These are phyloP conservation scores for Stropharia rugosoannulata DNA, from an alignment of 768 basidiomycete genomes.

Conservation along the genomic window DNA sequence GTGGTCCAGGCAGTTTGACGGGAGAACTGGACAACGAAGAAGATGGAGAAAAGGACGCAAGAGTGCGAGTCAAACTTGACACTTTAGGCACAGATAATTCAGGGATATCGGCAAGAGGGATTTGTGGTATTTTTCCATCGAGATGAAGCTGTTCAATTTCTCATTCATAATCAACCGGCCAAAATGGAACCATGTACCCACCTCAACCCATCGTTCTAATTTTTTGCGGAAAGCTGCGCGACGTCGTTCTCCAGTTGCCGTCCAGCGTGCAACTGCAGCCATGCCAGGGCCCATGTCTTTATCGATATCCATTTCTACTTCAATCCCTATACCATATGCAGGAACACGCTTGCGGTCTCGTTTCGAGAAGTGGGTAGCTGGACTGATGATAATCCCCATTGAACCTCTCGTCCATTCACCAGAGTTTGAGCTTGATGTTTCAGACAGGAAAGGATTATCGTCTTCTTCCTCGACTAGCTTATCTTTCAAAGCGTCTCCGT, in stretches of 20 bases:
- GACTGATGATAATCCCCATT: conserved; percentile 76
- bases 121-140: conserved; percentile 42
- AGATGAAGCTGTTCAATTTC: conserved; percentile 47
- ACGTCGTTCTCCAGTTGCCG: conserved; percentile 63
- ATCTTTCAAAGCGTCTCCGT: conserved; percentile 39
- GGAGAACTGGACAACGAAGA: conserved; percentile 53
- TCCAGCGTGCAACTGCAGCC: conserved; percentile 89
- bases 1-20: conserved; percentile 38
- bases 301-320: conserved; percentile 84
- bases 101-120: conserved; percentile 70
- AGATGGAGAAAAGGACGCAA: conserved; percentile 60
- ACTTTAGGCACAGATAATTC: conserved; percentile 54
- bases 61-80: conserved; percentile 66
- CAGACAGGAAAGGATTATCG: conserved; percentile 70
- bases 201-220: conserved; percentile 64
- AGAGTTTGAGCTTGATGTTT: conserved; percentile 27
- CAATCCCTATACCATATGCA: conserved; percentile 83
- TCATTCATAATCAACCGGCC: conserved; percentile 2
- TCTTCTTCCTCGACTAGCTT: conserved; percentile 36
- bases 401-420: conserved; percentile 79
- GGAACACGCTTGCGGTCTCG: conserved; percentile 63
- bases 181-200: conserved; percentile 25
- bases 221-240: conserved; percentile 58
- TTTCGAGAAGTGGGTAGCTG: conserved; percentile 74
- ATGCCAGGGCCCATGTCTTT: conserved; percentile 81